Conservation (phyloP, 1,284 basidiomycete genomes). For the Calocybe gambosa region DNA sequence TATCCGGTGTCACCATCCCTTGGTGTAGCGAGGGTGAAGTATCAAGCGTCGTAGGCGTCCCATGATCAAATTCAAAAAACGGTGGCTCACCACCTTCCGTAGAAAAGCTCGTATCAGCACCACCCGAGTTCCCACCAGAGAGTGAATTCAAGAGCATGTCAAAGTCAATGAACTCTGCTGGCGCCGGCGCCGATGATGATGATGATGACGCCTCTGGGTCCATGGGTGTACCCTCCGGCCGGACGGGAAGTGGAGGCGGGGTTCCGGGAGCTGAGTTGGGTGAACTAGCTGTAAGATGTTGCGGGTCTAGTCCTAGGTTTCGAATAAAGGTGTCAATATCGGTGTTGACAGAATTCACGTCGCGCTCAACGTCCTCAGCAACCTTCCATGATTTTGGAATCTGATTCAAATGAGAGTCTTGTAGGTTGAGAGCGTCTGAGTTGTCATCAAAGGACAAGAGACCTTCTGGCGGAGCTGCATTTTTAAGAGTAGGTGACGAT, state of each 20-base stretch:
- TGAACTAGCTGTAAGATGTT: slow-evolving; percentile 23
- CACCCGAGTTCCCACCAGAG: slow-evolving; percentile 11
- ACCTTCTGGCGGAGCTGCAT: slow-evolving; percentile 20
- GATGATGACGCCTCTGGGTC: neutral
- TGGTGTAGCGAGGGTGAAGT: neutral
- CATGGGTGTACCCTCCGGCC: slow-evolving; percentile 3
- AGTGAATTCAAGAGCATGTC: slow-evolving; percentile 28
- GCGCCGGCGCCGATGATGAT: slow-evolving; percentile 1
- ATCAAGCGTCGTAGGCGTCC: slow-evolving; percentile 11
- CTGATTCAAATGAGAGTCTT: slow-evolving; percentile 2
- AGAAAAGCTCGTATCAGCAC: slow-evolving; percentile 20
- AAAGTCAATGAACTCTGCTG: slow-evolving; percentile 26
- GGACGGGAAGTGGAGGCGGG: slow-evolving; percentile 8
- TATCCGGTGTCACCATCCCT: slow-evolving; percentile 10
- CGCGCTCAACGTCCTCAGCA: slow-evolving; percentile 61
- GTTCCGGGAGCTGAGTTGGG: slow-evolving; percentile 10
- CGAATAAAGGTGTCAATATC: slow-evolving; percentile 70
- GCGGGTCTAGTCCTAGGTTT: slow-evolving; percentile 63
- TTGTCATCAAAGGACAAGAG: slow-evolving; percentile 32
- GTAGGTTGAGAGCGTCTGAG: slow-evolving; percentile 3
- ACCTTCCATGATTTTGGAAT: slow-evolving; percentile 52
- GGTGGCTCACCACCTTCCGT: slow-evolving; percentile 20
- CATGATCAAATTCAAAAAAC: slow-evolving; percentile 30
- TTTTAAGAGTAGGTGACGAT: slow-evolving; percentile 11
- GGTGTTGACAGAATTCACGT: slow-evolving; percentile 67